Base-by-base conservation (phyloP, 805 yeast genomes). In the Jamesozyma spencerorum region DNA sequence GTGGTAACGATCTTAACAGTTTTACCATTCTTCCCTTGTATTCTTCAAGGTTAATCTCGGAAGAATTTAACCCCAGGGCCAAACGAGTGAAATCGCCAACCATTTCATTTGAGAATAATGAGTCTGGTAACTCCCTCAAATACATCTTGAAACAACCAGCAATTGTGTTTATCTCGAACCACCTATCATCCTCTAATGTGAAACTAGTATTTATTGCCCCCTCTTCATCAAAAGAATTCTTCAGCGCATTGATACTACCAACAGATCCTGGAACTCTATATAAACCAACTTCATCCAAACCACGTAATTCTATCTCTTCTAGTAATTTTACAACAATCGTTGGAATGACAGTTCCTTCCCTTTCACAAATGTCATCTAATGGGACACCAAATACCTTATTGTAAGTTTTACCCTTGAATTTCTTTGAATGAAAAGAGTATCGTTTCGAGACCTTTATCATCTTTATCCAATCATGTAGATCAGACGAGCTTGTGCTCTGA, bases 211-310 rank as follows among this genome's bases (percentile, higher is more conserved):
- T 74, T 3, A 53, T 49, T 0, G 63, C 64, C 24, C 65, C 65
- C 41, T 60, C 63, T 40, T 73, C 74, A 45, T 72, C 78, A 53
- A 77, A 76, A 12, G 77, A 74, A 28, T 62, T 64, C 50, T 72
- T 75, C 44, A 77, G 60, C 4, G 70, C 63, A 38, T 75, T 72
- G 34, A 77, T 75, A 37, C 76, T 71, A 6, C 77, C 79, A 30
- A 74, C 67, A 7, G 81, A 75, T 4, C 82, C 83, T 1, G 81
- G 77, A 27, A 77, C 69, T 58, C 97, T 76, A 59, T 90, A 90
- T 12, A 90, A 68, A 14, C 97, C 97, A 40, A 85, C 84, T 56
- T 88, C 97, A 49, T 85, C 87, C 22, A 90, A 58, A 0, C 97
- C 96, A 40, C 88, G 75, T n/a, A 69, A 63, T 59, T 90, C 97